Percentiles rank a stretch among this genome's conserved stretches.
Conservation (phyloP, 495 filamentous ascomycete species). For the Aspergillus bridgeri region DNA sequence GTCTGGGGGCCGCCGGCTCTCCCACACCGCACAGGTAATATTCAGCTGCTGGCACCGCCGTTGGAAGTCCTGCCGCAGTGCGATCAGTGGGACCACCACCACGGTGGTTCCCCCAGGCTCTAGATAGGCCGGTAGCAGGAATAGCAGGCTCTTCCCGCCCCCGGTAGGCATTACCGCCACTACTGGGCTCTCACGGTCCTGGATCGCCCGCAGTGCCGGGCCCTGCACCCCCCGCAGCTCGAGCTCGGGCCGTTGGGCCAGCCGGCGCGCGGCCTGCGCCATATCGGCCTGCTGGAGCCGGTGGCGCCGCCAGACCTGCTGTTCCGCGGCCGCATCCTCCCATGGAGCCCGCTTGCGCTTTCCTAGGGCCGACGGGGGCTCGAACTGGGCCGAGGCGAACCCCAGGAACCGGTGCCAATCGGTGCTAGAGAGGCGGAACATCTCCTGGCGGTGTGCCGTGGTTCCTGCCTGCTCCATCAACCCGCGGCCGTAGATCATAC, state of each 20-base stretch:
- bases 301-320: not conserved
- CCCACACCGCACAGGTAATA: conserved; percentile 7
- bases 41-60: conserved; percentile 4
- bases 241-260: not conserved
- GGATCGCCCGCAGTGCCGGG: not conserved
- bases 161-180: conserved; percentile 16
- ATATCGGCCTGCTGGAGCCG: not conserved
- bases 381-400: not conserved
- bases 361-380: not conserved
- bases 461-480: conserved; percentile 15
- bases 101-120: not conserved
- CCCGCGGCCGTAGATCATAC: conserved; percentile 15
- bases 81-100: conserved; percentile 13
- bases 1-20: conserved; percentile 13
- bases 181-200: not conserved
- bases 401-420: conserved; percentile 10
- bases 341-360: not conserved
- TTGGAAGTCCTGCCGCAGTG: conserved; percentile 14
- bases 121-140: conserved; percentile 20
- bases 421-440: conserved; percentile 11
- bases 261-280: not conserved
- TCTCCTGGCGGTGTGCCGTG: conserved; percentile 5
- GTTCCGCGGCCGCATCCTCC: not conserved
- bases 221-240: not conserved
- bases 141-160: conserved; percentile 21